Percentiles rank a stretch among this genome's conserved stretches.
These are phyloP conservation scores for fission yeast (Schizosaccharomyces pombe) DNA, from an alignment of 805 yeast genomes.

Conservation along the genomic window DNA sequence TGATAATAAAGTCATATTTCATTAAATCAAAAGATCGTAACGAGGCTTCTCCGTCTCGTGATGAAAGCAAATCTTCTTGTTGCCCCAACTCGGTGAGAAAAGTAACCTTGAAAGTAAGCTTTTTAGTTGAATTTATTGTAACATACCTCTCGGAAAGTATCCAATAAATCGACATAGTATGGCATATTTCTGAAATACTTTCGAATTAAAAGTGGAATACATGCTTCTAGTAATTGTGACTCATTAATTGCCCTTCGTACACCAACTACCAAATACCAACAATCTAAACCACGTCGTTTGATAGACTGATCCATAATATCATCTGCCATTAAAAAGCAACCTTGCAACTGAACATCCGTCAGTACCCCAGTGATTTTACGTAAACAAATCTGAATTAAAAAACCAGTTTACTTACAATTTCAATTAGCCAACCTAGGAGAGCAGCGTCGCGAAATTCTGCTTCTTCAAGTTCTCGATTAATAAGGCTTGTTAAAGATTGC, in stretches of 20 bases:
- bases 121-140: no score
- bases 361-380: no score
- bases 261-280: not conserved
- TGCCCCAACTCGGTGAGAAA: not conserved
- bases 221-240: not conserved
- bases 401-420: not conserved
- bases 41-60: not conserved
- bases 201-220: not conserved
- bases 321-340: not conserved
- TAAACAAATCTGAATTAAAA: not conserved
- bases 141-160: not conserved
- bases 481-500: not conserved
- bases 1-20: not conserved
- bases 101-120: not conserved
- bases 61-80: not conserved
- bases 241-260: not conserved
- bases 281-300: not conserved
- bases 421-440: not conserved
- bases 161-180: not conserved
- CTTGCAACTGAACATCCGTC: not conserved
- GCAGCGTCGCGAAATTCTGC: not conserved
- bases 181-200: not conserved
- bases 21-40: not conserved
- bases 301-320: not conserved
- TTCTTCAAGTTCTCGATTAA: not conserved